Evolutionary conservation across 1,139 yeast species (phyloP).

Genomic region (Blastobotrys proliferans): DNA sequence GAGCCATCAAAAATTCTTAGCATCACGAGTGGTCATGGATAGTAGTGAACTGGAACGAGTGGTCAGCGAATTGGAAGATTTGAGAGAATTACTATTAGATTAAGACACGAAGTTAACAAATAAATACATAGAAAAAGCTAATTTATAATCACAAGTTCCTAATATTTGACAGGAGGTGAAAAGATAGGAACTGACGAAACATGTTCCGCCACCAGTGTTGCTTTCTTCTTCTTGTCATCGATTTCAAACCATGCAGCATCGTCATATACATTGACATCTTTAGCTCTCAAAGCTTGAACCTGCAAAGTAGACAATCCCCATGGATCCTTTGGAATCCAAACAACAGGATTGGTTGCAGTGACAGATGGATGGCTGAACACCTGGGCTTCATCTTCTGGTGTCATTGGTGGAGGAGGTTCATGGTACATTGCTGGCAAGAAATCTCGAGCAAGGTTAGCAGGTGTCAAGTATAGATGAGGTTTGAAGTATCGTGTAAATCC

Average conservation of each 20-base stretch:
- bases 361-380: constrained; percentile 79
- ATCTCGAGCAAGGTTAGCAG: constrained; percentile 27
- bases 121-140: not conserved
- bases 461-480: constrained; percentile 59
- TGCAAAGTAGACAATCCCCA: constrained; percentile 69
- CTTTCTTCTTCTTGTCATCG: constrained; percentile 38
- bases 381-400: constrained; percentile 39
- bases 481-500: constrained; percentile 33
- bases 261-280: constrained; percentile 54
- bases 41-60: constrained; percentile 37
- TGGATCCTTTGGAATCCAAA: constrained; percentile 89
- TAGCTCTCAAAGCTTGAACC: constrained; percentile 41
- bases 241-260: constrained; percentile 56
- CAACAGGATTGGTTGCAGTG: constrained; percentile 56
- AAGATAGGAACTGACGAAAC: constrained; percentile 28
- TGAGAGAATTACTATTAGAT: constrained; percentile 21
- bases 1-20: constrained; percentile 80
- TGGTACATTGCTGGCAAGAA: constrained; percentile 44
- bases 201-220: constrained; percentile 20
- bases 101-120: not conserved
- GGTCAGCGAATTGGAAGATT: constrained; percentile 25
- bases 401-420: constrained; percentile 27
- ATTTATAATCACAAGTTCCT: constrained; percentile 6
- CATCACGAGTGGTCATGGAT: constrained; percentile 48
- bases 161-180: constrained; percentile 21